Base-by-base conservation (phyloP, 108 stramenopile genomes). In the Nitzschia palea region DNA sequence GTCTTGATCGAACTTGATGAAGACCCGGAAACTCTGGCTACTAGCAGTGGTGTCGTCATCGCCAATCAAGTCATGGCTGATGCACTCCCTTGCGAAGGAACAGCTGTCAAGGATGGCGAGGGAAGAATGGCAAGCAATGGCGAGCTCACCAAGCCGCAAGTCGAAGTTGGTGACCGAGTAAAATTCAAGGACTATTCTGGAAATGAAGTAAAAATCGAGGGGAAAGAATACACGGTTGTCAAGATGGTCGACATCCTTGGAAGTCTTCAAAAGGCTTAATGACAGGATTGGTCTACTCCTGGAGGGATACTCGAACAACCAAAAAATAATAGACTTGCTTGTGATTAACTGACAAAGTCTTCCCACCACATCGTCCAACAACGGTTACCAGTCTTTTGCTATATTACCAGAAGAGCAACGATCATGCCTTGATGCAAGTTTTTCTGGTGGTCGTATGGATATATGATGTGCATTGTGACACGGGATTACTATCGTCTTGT, bases 101-200 rank as follows among this genome's bases (percentile, higher is more conserved):
- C 53, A 15, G 96, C 97, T n/a, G 82, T 93, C 53, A 98, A 95
- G 83, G 81, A 94, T 17, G 97, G 97, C 0, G 89, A 93, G 57
- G 97, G 97, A 14, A 64, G 96, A 37, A 90, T 95, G 82, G 85
- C 90, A 2, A 81, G 82, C 35, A 92, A 69, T 34, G 97, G 97
- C 10, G 67, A 92, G 62, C 77, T 94, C 33, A 81, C 86, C 22
- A 32, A 74, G 0, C 67, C 80, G 27, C 90, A 85, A 20, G 86
- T 91, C 23, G 62, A 83, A 60, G 78, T 80, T 3, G 97, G 97
- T 26, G 96, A 98, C 61, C 58, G 67, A 27, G 93, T 98, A 45
- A 96, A 97, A 76, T 98, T 98, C 70, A 86, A 85, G 68, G 95
- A 97, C 57, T 97, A 95, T 73, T 91, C 95, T 34, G 96, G 96